Evolutionary conservation across 2,329 filamentous ascomycete genomes (phyloP), one percentile per base, ranked within the genome.

Genomic region (Cadophora sp.): DNA sequence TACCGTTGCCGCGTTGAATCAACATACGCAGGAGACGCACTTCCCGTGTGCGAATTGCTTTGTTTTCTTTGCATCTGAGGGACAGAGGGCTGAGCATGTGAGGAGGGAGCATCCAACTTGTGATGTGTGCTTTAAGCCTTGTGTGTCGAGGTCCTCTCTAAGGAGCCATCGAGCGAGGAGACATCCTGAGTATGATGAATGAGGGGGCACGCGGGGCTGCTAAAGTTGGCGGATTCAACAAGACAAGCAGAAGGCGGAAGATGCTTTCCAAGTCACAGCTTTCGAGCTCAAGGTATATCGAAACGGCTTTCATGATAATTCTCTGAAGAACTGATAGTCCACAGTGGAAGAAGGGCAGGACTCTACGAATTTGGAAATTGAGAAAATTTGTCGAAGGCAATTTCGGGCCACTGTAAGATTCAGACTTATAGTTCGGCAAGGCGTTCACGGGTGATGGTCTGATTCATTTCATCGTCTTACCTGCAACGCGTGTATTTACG

Each of bases 31-130:
- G 16, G 31, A 58, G 7, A 46, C 14, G 4, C 62, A 64, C 16
- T 40, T 56, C 9, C 62, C 62, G 6, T 64, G 62, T n/a, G n/a
- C 51, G 26, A 50, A 31, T 29, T 64, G 62, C 19, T 48, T 56
- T 46, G 50, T 64, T 3, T 64, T 64, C 62, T 64, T 64, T 34
- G 62, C 62, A n/a, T n/a, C 24, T 6, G 62, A 56, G n/a, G 37
- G 27, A 22, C 50, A 64, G 37, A 27, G 51, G 22, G 34, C 22
- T 29, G 62, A 31, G 14, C 62, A 64, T 58, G 12, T 58, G 34
- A 56, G 27, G 16, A 31, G n/a, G 5, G 62, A 64, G 22, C 62
- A 64, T 58, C 62, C 62, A 26, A 22, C 27, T 8, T 64, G 62
- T 34, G 51, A 55, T 56, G 24, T 64, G 11, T 64, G 62, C 22